phyloP scores from a whole-genome alignment of 192 early-diverging fungal genomes.

The Coemansia sp. region DNA sequence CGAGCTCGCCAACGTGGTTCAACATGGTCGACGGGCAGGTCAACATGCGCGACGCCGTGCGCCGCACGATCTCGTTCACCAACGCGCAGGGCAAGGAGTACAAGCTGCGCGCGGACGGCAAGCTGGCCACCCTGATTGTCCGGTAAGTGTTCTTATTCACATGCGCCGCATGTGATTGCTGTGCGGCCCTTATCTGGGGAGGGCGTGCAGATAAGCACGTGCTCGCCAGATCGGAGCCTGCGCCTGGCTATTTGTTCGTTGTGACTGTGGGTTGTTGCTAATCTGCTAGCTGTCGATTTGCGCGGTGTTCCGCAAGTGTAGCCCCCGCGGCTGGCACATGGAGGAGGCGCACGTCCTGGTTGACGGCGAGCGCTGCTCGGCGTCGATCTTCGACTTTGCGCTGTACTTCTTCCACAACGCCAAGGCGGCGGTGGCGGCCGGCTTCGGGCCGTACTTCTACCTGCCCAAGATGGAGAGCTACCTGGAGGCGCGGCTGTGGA shows the following conservation, averaged over 20 bases:
- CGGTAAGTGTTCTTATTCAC: conserved; percentile 58
- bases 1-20: conserved; percentile 95
- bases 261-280: background rate
- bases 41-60: conserved; percentile 92
- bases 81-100: conserved; percentile 91
- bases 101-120: conserved; percentile 84
- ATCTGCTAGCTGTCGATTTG: too few species aligned
- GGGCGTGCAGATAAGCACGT: background rate
- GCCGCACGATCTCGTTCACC: conserved; percentile 79
- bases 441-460: conserved; percentile 97
- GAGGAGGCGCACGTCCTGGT: conserved; percentile 93
- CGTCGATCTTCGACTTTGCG: conserved; percentile 97
- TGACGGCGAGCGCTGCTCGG: conserved; percentile 88
- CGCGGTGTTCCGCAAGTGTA: conserved; percentile 9
- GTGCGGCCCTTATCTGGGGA: background rate
- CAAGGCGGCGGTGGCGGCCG: conserved; percentile 70
- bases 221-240: too few species aligned
- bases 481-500: conserved; percentile 97
- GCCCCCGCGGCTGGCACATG: conserved; percentile 98
- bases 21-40: conserved; percentile 85
- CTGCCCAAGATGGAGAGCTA: conserved; percentile 99
- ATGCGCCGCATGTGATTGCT: conserved; percentile 6
- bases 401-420: conserved; percentile 99
- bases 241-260: background rate
- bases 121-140: conserved; percentile 86